phyloP scores from a whole-genome alignment of 768 basidiomycete species.

The Macrocybe gigantea region DNA sequence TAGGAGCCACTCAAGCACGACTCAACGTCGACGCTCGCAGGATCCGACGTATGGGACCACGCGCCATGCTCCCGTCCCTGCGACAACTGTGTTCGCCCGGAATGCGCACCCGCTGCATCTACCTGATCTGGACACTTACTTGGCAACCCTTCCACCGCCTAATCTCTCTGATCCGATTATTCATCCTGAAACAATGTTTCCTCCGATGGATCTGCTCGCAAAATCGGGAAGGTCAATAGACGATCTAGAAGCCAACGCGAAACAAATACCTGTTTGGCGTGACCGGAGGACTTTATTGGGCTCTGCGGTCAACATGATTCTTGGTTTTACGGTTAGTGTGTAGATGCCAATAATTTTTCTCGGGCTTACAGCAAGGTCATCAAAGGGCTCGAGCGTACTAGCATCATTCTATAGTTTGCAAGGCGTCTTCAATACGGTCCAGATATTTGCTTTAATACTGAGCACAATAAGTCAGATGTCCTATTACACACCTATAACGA shows the following conservation, averaged over 20 bases:
- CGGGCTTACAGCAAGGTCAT: constrained; percentile 1
- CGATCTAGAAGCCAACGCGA: constrained; percentile 54
- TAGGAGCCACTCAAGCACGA: no score
- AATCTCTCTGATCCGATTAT: constrained; percentile 27
- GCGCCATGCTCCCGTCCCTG: constrained; percentile 37
- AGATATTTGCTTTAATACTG: constrained; percentile 66
- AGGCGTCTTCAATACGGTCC: constrained; percentile 61
- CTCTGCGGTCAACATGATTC: constrained; percentile 34
- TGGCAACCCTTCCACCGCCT: constrained; percentile 43
- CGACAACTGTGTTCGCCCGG: constrained; percentile 52
- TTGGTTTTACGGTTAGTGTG: constrained; percentile 49
- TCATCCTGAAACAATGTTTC: constrained; percentile 40
- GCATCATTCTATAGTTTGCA: constrained; percentile 67
- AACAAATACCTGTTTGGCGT: constrained; percentile 43
- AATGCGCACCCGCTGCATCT: constrained; percentile 53
- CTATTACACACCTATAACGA: neutral
- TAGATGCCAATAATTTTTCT: neutral
- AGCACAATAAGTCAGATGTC: constrained; percentile 50
- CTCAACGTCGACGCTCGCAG: no score
- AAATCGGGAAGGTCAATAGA: constrained; percentile 44
- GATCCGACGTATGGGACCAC: no score
- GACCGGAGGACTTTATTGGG: constrained; percentile 50
- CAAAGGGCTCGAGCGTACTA: constrained; percentile 63
- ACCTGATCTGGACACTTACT: constrained; percentile 53
- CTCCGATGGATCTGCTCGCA: constrained; percentile 53